Evolutionary conservation across 306 rosid genomes (phyloP), one percentile per base, ranked within the genome.

Genomic region (Vigna nakashimae): DNA sequence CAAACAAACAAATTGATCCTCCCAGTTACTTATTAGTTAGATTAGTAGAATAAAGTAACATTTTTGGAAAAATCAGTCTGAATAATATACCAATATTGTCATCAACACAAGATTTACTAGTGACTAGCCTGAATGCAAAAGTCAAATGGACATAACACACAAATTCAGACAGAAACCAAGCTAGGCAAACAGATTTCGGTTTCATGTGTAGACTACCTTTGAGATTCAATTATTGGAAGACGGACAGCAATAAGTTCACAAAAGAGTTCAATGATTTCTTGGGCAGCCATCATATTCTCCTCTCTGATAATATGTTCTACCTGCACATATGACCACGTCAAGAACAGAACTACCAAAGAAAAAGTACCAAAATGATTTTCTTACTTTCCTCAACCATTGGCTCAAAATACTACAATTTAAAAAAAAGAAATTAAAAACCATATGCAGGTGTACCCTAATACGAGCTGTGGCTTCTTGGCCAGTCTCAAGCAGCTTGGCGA

Each of bases 381-480:
- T 77, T 24, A 14, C 30, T 16, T n/a, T 43, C 75, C 20, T 9
- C 14, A n/a, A 30, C 42, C 9, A 73, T 12, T 62, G 65, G 64
- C 53, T 67, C 24, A 32, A 69, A 78, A 68, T 49, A 59, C 10
- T 53, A n/a, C 70, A 56, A 70, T 34, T 45, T 1, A 2, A 14
- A 14, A 65, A 13, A 14, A 17, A n/a, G 20, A 5, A 28, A n/a
- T n/a, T n/a, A 67, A 38, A 24, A 17, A 40, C 69, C 45, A 32
- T 24, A 56, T 46, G 79, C 32, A 2, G 30, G 9, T 16, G 43
- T 88, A 95, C 98, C 89, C 98, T 87, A 53, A 95, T 90, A 6
- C 98, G 94, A 80, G 98, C 98, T 2, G 98, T 95, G 82, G 98
- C 98, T 85, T 95, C 98, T 83, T 95, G 98, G 59, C 98, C 97